A percentile compares a stretch with the other conserved stretches of the same genome.
Evolutionary conservation across 208 protist species (phyloP).

Genomic region (Leishmania braziliensis): DNA sequence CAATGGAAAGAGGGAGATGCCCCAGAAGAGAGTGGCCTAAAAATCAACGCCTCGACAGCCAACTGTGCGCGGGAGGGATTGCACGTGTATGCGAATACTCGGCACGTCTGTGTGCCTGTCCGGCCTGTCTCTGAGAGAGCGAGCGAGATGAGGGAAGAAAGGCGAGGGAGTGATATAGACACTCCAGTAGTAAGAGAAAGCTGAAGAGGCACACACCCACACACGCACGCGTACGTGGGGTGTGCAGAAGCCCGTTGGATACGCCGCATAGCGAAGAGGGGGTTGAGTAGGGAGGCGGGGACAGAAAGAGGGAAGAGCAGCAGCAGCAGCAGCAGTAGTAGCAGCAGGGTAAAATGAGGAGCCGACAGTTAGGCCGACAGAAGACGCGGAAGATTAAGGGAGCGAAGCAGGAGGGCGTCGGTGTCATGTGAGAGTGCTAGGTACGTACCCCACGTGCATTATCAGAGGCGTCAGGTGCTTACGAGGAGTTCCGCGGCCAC

Average conservation of each 20-base stretch:
- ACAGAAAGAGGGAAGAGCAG: neutral
- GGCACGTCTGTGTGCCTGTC: neutral
- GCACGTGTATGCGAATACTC: neutral
- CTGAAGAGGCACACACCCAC: neutral
- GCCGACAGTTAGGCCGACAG: neutral
- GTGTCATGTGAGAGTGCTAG: neutral
- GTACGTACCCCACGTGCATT: neutral
- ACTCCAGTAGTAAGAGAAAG: neutral
- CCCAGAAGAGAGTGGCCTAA: neutral
- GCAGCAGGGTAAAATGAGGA: neutral
- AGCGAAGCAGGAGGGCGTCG: neutral
- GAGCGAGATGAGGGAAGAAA: no score
- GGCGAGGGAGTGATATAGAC: neutral
- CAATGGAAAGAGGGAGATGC: neutral
- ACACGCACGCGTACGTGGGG: neutral
- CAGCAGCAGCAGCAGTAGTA: neutral
- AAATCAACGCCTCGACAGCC: neutral
- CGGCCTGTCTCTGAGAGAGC: no score
- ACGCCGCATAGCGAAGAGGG: neutral
- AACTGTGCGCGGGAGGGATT: neutral
- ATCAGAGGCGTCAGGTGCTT: neutral
- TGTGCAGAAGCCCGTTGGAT: no score
- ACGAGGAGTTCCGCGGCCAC: neutral
- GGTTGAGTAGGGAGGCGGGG: neutral
- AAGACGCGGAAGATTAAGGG: neutral